Conservation (phyloP, 2,329 filamentous ascomycete genomes). For the Thelonectria discophora region DNA sequence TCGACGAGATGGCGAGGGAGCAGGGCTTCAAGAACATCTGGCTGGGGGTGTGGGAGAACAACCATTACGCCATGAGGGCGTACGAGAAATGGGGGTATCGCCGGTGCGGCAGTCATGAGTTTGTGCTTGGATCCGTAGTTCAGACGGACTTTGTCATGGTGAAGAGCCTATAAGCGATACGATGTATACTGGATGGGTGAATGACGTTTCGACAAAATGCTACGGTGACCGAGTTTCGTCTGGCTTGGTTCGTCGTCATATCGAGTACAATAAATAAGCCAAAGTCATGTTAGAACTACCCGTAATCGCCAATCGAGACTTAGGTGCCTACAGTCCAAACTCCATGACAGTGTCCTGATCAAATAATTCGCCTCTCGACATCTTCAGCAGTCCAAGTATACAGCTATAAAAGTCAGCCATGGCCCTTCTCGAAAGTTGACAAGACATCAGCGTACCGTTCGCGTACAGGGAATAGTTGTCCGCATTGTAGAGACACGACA, state of each 20-base stretch:
- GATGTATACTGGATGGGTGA: no score
- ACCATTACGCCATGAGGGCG: slow-evolving; percentile 47
- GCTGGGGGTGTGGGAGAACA: slow-evolving; percentile 60
- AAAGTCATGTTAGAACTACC: no score
- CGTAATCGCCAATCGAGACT: no score
- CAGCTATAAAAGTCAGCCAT: background rate
- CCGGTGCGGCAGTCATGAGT: slow-evolving; percentile 52
- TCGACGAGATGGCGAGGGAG: slow-evolving; percentile 47
- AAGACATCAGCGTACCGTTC: slow-evolving; percentile 19
- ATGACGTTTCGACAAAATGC: no score
- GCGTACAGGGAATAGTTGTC: slow-evolving; percentile 33
- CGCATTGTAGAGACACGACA: slow-evolving; percentile 30
- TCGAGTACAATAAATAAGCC: no score
- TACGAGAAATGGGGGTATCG: slow-evolving; percentile 54
- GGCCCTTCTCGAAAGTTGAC: background rate
- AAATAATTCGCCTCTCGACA: no score
- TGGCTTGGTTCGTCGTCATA: no score
- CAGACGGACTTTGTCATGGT: slow-evolving; percentile 56
- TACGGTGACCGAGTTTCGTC: no score
- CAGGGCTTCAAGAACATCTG: slow-evolving; percentile 53
- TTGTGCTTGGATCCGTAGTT: slow-evolving; percentile 51
- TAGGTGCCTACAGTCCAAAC: no score
- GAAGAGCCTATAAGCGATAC: slow-evolving; percentile 41
- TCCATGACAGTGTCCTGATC: no score
- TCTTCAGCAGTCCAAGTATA: background rate